Evolutionary conservation across 1,284 basidiomycete genomes (phyloP).

Genomic region (Cutaneotrichosporon daszewskae): DNA sequence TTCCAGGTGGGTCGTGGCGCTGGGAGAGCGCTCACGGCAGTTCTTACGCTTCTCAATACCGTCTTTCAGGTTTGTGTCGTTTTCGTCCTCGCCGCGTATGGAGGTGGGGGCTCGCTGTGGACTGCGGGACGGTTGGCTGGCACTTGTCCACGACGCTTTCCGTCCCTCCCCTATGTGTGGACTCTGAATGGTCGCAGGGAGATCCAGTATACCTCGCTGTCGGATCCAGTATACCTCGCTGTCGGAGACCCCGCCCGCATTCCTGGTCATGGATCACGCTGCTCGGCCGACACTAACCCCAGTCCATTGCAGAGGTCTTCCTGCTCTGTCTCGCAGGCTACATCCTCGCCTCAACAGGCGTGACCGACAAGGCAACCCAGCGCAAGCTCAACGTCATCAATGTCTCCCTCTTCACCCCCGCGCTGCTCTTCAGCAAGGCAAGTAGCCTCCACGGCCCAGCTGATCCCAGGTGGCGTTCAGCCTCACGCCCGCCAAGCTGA

Average conservation of each 20-base stretch:
- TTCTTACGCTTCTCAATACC: conserved; percentile 40
- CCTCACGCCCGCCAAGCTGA: conserved; percentile 61
- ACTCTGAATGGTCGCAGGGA: too few species aligned
- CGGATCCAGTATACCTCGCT: too few species aligned
- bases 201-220: too few species aligned
- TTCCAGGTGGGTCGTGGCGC: conserved; percentile 7
- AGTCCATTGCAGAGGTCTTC: conserved; percentile 88
- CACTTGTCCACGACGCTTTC: too few species aligned
- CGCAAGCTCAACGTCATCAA: conserved; percentile 57
- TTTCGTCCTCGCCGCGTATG: too few species aligned
- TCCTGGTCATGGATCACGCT: background rate
- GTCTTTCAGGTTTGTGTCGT: conserved; percentile 57
- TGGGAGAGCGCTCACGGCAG: background rate
- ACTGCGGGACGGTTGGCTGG: too few species aligned
- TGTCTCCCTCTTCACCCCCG: conserved; percentile 83
- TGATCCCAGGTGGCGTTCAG: conserved; percentile 44
- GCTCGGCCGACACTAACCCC: conserved; percentile 4
- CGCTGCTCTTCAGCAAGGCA: conserved; percentile 88
- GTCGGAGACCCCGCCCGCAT: too few species aligned
- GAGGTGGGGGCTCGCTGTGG: background rate
- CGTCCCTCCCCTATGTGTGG: too few species aligned
- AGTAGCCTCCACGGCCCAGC: conserved; percentile 45
- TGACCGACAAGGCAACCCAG: conserved; percentile 84
- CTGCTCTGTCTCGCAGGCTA: conserved; percentile 81
- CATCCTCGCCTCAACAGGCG: conserved; percentile 67